A percentile compares a stretch with the other conserved stretches of the same genome.
phyloP scores from a whole-genome alignment of 164 flowering plant genomes.

The Paratinospora sagittata region DNA sequence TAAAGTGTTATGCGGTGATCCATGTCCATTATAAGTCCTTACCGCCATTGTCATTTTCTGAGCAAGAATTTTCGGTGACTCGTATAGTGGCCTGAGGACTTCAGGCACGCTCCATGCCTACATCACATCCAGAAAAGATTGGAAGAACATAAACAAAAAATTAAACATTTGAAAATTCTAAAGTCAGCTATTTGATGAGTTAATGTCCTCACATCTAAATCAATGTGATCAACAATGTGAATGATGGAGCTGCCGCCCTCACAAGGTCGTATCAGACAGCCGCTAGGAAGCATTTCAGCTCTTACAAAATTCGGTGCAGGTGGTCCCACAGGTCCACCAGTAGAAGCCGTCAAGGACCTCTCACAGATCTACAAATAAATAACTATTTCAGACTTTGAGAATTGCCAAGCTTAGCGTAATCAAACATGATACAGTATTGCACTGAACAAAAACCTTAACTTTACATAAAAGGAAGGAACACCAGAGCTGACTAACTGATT shows the following conservation, averaged over 20 bases:
- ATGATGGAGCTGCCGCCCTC: constrained; percentile 88
- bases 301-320: constrained; percentile 50
- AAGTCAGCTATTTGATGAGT: background rate
- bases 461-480: background rate
- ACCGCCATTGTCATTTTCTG: constrained; percentile 79
- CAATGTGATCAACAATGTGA: constrained; percentile 81
- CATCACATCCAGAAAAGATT: background rate
- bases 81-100: constrained; percentile 74
- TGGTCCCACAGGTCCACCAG: constrained; percentile 69
- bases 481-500: background rate
- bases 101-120: constrained; percentile 74
- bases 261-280: constrained; percentile 73
- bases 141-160: background rate
- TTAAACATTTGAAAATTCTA: background rate
- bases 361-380: constrained; percentile 62
- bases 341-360: constrained; percentile 61
- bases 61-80: constrained; percentile 72
- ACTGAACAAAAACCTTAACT: background rate
- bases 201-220: constrained; percentile 51
- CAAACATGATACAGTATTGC: background rate
- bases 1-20: background rate
- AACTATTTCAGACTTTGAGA: background rate
- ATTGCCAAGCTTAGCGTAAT: background rate
- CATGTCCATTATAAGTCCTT: constrained; percentile 14
- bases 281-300: constrained; percentile 78